phyloP scores from a whole-genome alignment of 2,329 filamentous ascomycete species.

The Cercospora zeina region DNA sequence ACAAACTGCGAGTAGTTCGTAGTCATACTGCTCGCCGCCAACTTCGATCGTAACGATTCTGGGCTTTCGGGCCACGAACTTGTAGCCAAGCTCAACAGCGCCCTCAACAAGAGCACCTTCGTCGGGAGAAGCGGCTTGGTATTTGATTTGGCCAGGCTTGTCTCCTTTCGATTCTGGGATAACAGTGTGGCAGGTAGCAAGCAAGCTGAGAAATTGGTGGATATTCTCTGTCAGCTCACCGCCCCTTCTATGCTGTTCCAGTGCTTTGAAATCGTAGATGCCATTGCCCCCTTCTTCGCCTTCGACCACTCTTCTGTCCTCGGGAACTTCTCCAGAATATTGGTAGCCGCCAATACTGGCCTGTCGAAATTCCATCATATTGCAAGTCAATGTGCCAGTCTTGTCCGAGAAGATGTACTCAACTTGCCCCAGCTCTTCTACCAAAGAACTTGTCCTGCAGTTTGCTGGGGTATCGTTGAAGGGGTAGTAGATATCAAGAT shows the following conservation, averaged over 20 bases:
- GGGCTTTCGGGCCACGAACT: slow-evolving; percentile 87
- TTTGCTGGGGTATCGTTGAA: slow-evolving; percentile 93
- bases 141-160: slow-evolving; percentile 81
- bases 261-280: slow-evolving; percentile 78
- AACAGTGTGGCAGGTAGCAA: slow-evolving; percentile 93
- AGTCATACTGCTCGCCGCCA: slow-evolving; percentile 71
- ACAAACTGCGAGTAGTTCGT: slow-evolving; percentile 91
- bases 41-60: slow-evolving; percentile 81
- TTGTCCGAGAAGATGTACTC: slow-evolving; percentile 99
- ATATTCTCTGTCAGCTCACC: slow-evolving; percentile 61
- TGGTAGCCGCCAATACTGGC: slow-evolving; percentile 90
- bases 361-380: slow-evolving; percentile 98
- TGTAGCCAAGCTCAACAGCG: slow-evolving; percentile 80
- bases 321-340: slow-evolving; percentile 87
- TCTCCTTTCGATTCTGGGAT: slow-evolving; percentile 86
- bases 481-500: slow-evolving; percentile 97
- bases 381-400: slow-evolving; percentile 95
- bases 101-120: slow-evolving; percentile 96
- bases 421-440: slow-evolving; percentile 96
- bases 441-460: slow-evolving; percentile 91
- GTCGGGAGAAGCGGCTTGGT: slow-evolving; percentile 95
- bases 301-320: slow-evolving; percentile 79
- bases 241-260: slow-evolving; percentile 65
- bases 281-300: slow-evolving; percentile 71
- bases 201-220: slow-evolving; percentile 81